Conservation (phyloP, 345 rosid species). For the Bruguiera parviflora region DNA sequence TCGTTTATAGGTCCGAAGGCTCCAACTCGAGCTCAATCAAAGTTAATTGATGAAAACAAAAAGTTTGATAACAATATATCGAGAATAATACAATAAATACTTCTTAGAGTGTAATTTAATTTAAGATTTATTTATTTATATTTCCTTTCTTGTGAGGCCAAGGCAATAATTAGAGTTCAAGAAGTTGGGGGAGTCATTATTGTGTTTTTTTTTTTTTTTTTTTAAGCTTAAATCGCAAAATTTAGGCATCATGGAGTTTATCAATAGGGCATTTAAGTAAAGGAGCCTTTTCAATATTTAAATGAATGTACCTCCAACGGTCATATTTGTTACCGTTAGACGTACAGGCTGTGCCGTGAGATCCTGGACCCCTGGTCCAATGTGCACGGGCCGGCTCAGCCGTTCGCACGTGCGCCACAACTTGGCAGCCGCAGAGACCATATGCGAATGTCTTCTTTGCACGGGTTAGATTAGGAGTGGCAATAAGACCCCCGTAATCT, state of each 20-base stretch:
- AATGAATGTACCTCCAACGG: conserved; percentile 25
- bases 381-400: conserved; percentile 13
- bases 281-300: conserved; percentile 18
- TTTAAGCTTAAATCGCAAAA: not conserved
- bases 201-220: conserved; percentile 1
- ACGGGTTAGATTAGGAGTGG: too few relatives aligned
- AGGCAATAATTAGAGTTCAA: conserved; percentile 3
- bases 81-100: too few relatives aligned
- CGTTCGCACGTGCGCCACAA: conserved; percentile 14
- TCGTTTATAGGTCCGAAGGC: too few relatives aligned
- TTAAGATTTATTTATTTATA: too few relatives aligned
- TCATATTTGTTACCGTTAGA: conserved; percentile 43
- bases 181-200: not conserved
- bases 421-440: conserved; percentile 23
- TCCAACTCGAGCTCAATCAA: too few relatives aligned
- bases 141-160: not conserved
- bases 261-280: not conserved
- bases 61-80: too few relatives aligned
- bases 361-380: conserved; percentile 14
- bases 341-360: conserved; percentile 15
- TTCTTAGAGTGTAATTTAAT: too few relatives aligned
- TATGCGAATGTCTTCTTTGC: too few relatives aligned
- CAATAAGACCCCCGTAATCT: too few relatives aligned
- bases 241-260: not conserved
- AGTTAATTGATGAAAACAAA: too few relatives aligned